These are phyloP conservation scores for Septoria petroselini DNA, from an alignment of 2,329 filamentous ascomycete species.

Conservation along the genomic window DNA sequence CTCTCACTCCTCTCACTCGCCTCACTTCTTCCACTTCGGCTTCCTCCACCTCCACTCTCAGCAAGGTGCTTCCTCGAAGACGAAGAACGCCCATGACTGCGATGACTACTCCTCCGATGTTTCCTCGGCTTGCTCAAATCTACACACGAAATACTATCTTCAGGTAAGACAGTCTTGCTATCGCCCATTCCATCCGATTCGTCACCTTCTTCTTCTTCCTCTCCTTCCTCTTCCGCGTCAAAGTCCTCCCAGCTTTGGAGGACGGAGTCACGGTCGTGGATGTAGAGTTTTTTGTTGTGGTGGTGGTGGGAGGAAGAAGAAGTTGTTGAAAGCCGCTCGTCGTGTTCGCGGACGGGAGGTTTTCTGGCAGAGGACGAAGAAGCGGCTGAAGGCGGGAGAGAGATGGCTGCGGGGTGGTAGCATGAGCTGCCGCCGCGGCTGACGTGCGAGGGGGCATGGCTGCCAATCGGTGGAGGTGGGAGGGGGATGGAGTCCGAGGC, in stretches of 20 bases:
- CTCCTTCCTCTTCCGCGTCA: constrained; percentile 28
- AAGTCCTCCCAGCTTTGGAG: constrained; percentile 24
- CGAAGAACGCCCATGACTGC: too few relatives aligned
- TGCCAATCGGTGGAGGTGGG: constrained; percentile 15
- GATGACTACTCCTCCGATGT: constrained; percentile 15
- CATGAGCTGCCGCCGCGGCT: constrained; percentile 18
- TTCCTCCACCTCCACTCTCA: constrained; percentile 20
- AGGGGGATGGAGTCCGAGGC: constrained; percentile 16
- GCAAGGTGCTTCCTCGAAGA: constrained; percentile 13
- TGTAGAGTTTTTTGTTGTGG: constrained; percentile 20
- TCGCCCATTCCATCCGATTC: constrained; percentile 42
- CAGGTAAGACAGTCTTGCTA: constrained; percentile 46
- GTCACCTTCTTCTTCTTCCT: too few relatives aligned
- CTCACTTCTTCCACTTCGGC: constrained; percentile 21
- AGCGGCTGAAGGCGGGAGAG: constrained; percentile 22
- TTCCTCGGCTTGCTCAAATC: constrained; percentile 17
- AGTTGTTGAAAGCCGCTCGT: not conserved
- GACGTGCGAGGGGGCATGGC: constrained; percentile 16
- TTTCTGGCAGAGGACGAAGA: constrained; percentile 8
- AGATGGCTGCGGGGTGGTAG: constrained; percentile 30
- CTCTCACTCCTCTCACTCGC: constrained; percentile 31
- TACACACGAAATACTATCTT: constrained; percentile 49
- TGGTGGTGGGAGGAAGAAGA: constrained; percentile 6
- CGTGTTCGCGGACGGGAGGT: not conserved
- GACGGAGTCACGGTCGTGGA: constrained; percentile 12